Base-by-base conservation (phyloP, 306 rosid genomes). In the Bauhinia variegata region DNA sequence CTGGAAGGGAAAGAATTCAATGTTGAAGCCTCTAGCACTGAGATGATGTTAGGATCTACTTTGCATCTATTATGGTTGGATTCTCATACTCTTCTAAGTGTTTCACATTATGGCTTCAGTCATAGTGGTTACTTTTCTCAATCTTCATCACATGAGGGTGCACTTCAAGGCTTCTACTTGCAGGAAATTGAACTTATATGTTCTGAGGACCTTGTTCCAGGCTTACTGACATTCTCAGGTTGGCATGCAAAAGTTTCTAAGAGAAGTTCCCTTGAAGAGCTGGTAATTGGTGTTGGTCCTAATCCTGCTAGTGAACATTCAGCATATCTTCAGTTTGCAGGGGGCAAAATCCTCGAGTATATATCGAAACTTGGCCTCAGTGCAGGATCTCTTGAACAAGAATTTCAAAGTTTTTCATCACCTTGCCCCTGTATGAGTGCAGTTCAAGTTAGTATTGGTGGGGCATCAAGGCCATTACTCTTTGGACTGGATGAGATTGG, bases 341-440 rank as follows among this genome's bases (percentile, higher is more conserved):
- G 85, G 11, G 99, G 97, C 7, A 51, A 85, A 72, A 68, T 88
- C 70, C 74, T 43, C 0, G 91, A 85, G 83, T 87, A 93, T 77
- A 67, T 60, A 34, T 63, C 90, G 18, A 82, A 78, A 70, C 11
- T 58, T 11, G 95, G 92, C 67, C 66, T 76, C 54, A 67, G 74
- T 57, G 53, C 70, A 41, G 87, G 82, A 42, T 72, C 80, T 63
- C 23, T 71, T 60, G 91, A 88, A 68, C 86, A 79, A 39, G 82
- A 78, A 78, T 72, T 54, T 60, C 77, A 48, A 73, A 88, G 80
- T 58, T 86, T 90, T 75, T 78, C 87, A 32, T 72, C 92, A 47
- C 63, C 87, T 64, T 93, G 95, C 70, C 92, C 97, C 42, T 83
- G 89, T 95, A 88, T 90, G 96, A 79, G 72, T 78, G 90, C 80